phyloP scores from a whole-genome alignment of 805 yeast species.

The Candida wancherniae region DNA sequence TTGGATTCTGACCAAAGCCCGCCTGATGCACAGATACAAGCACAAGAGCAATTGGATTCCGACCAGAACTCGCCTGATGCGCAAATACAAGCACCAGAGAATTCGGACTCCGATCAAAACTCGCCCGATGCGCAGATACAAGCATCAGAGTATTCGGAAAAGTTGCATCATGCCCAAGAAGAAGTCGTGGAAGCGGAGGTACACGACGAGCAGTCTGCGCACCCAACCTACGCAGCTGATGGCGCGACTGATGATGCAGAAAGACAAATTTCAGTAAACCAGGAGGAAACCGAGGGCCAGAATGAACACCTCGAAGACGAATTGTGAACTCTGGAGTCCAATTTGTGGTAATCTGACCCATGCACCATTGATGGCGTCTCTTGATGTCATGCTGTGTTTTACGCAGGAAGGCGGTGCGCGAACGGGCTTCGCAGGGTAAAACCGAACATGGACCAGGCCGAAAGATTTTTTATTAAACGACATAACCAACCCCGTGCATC shows the following conservation, averaged over 20 bases:
- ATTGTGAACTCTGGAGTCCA: neutral
- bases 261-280: neutral
- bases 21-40: neutral
- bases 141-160: neutral
- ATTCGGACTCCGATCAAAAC: too few relatives aligned
- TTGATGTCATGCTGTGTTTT: too few relatives aligned
- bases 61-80: too few relatives aligned
- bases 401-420: too few relatives aligned
- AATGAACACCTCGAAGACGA: neutral
- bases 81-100: neutral
- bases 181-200: neutral
- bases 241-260: neutral
- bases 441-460: neutral
- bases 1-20: too few relatives aligned
- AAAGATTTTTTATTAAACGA: too few relatives aligned
- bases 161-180: neutral
- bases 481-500: too few relatives aligned
- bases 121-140: too few relatives aligned
- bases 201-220: neutral
- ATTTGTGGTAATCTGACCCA: too few relatives aligned
- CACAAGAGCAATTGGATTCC: neutral
- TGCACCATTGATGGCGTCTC: too few relatives aligned
- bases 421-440: neutral
- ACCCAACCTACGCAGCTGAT: too few relatives aligned
- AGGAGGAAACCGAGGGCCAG: neutral